A percentile compares a stretch with the other conserved stretches of the same genome.
Conservation (phyloP, 2,329 filamentous ascomycete genomes). For the Biscogniauxia mediterranea region DNA sequence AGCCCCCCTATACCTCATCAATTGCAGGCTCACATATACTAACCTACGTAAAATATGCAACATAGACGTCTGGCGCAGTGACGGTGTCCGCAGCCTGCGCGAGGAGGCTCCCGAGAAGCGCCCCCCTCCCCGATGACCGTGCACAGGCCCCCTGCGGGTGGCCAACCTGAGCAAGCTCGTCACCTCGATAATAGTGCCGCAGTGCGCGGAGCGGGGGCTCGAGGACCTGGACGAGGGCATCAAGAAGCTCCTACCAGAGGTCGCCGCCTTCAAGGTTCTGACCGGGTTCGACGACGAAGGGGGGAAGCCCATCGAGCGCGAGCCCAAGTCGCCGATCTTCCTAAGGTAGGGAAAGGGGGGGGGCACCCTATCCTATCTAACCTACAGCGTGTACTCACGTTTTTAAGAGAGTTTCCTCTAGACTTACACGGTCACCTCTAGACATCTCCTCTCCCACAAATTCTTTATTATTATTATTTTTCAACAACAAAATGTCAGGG, state of each 20-base stretch:
- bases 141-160: constrained; percentile 16
- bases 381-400: not conserved
- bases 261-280: constrained; percentile 13
- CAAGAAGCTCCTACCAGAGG: constrained; percentile 14
- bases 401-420: no score
- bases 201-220: constrained; percentile 14
- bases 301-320: constrained; percentile 16
- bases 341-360: no score
- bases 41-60: constrained; percentile 8
- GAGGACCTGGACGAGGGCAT: constrained; percentile 8
- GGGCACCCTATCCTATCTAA: no score
- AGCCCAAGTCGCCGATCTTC: constrained; percentile 17
- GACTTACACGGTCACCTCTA: no score
- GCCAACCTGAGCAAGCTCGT: constrained; percentile 16
- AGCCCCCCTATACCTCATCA: not conserved
- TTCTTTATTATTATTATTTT: no score
- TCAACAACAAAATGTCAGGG: no score
- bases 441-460: no score
- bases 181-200: constrained; percentile 17
- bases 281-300: constrained; percentile 16
- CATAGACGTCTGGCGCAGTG: constrained; percentile 15
- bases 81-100: constrained; percentile 17
- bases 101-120: constrained; percentile 14
- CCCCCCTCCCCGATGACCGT: constrained; percentile 12
- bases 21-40: constrained; percentile 1